Percentiles rank a stretch among this genome's conserved stretches.
phyloP scores from a whole-genome alignment of 2,329 filamentous ascomycete genomes.

The Penicillium sp. region DNA sequence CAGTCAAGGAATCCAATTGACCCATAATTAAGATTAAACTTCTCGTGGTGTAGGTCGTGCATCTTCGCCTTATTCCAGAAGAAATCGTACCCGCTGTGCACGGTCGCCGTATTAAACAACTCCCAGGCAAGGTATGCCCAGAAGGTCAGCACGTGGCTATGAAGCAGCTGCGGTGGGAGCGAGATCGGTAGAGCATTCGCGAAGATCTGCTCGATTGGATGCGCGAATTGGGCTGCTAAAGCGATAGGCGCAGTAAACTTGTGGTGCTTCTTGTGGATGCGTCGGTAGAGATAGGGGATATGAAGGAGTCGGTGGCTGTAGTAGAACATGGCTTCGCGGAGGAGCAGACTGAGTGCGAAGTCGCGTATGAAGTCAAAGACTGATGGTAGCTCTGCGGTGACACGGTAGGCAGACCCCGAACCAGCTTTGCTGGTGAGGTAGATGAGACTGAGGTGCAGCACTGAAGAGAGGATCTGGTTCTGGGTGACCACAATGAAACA shows the following conservation, averaged over 20 bases:
- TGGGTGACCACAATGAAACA: constrained; percentile 54
- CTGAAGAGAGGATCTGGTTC: constrained; percentile 55
- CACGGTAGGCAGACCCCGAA: constrained; percentile 42
- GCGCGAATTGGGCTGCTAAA: constrained; percentile 62
- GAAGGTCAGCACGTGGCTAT: constrained; percentile 59
- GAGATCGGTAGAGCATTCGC: constrained; percentile 61
- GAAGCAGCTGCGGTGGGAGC: constrained; percentile 56
- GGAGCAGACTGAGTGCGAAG: constrained; percentile 49
- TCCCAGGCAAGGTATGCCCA: constrained; percentile 58
- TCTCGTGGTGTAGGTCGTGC: constrained; percentile 65
- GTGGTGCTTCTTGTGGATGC: constrained; percentile 64
- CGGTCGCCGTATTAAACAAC: constrained; percentile 59
- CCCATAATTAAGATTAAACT: constrained; percentile 62
- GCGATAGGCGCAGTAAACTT: constrained; percentile 62
- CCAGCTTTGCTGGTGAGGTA: constrained; percentile 22
- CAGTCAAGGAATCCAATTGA: constrained; percentile 61
- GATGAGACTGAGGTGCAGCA: constrained; percentile 40
- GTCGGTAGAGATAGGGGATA: constrained; percentile 54
- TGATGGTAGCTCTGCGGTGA: constrained; percentile 49
- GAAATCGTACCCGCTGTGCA: constrained; percentile 66
- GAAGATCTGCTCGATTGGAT: constrained; percentile 62
- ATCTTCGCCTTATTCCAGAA: constrained; percentile 52
- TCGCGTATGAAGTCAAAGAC: constrained; percentile 48
- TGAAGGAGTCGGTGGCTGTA: constrained; percentile 63
- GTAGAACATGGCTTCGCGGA: constrained; percentile 62